Percentiles rank a stretch among this genome's conserved stretches.
Evolutionary conservation across 805 yeast species (phyloP).

Genomic region (Candida stauntonica): DNA sequence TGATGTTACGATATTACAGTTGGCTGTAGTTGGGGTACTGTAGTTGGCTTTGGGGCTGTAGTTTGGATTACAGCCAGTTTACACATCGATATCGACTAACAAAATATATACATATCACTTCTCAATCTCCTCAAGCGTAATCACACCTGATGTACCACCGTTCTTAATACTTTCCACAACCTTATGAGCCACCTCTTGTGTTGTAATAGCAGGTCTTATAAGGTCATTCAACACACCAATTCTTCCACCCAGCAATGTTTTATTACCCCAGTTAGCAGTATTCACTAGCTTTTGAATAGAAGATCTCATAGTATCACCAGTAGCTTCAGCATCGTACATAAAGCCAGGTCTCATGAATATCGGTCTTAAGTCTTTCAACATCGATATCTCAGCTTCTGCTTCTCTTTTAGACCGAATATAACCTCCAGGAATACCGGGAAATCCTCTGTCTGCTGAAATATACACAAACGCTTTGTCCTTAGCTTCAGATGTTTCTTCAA

Average conservation of each 20-base stretch:
- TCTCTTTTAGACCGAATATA: conserved; percentile 73
- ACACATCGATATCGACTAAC: too few species aligned
- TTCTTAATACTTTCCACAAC: conserved; percentile 53
- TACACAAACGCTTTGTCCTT: conserved; percentile 54
- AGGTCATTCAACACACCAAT: conserved; percentile 39
- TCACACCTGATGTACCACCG: conserved; percentile 49
- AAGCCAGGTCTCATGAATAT: conserved; percentile 78
- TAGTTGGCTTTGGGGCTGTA: too few species aligned
- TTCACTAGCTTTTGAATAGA: conserved; percentile 40
- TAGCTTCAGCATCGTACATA: conserved; percentile 56
- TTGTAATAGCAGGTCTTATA: conserved; percentile 59
- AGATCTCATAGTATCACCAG: conserved; percentile 34
- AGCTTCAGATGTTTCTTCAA: conserved; percentile 28
- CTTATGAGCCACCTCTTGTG: conserved; percentile 62
- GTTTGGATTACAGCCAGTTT: too few species aligned
- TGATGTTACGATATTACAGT: too few species aligned
- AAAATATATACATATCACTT: not conserved
- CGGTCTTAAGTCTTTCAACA: conserved; percentile 48
- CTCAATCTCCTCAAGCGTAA: conserved; percentile 47
- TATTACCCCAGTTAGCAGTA: conserved; percentile 41
- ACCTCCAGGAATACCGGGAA: conserved; percentile 63
- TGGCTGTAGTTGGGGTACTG: too few species aligned
- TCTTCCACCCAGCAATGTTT: conserved; percentile 35
- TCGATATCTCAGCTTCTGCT: conserved; percentile 58
- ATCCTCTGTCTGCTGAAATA: conserved; percentile 73